Conservation (phyloP, 805 yeast species). For the Zygosaccharomyces lentus region DNA sequence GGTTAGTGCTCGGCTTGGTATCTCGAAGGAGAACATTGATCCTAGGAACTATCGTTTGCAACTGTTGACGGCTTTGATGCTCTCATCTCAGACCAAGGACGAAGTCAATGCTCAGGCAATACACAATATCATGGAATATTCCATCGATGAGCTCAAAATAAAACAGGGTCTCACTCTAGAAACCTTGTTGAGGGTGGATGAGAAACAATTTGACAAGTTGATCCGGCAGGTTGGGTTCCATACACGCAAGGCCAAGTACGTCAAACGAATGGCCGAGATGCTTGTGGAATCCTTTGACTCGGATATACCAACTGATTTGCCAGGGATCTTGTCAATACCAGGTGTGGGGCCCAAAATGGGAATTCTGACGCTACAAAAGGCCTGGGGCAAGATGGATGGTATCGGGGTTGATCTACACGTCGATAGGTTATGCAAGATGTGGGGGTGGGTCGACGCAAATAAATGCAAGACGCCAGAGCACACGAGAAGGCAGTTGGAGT, state of each 20-base stretch:
- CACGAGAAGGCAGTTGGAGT: slow-evolving; percentile 62
- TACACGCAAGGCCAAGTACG: slow-evolving; percentile 66
- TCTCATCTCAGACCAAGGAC: slow-evolving; percentile 89
- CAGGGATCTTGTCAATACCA: slow-evolving; percentile 64
- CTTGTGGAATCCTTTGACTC: slow-evolving; percentile 47
- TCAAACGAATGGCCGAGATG: slow-evolving; percentile 56
- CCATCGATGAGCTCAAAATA: slow-evolving; percentile 38
- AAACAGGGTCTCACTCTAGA: slow-evolving; percentile 54
- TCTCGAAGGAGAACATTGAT: slow-evolving; percentile 23
- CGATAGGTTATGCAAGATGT: slow-evolving; percentile 71
- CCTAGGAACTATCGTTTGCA: slow-evolving; percentile 58
- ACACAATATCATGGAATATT: slow-evolving; percentile 49
- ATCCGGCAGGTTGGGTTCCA: slow-evolving; percentile 88
- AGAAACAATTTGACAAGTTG: slow-evolving; percentile 53
- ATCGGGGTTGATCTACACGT: slow-evolving; percentile 96
- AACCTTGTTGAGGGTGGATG: slow-evolving; percentile 48
- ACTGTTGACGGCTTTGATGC: slow-evolving; percentile 72
- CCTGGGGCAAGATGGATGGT: slow-evolving; percentile 73
- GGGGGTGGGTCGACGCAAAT: slow-evolving; percentile 63
- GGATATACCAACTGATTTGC: slow-evolving; percentile 70
- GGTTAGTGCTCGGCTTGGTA: slow-evolving; percentile 30
- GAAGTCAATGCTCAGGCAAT: slow-evolving; percentile 77
- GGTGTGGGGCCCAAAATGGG: slow-evolving; percentile 99
- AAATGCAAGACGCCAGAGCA: slow-evolving; percentile 63
- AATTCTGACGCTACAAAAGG: slow-evolving; percentile 68